A percentile compares a stretch with the other conserved stretches of the same genome.
phyloP scores from a whole-genome alignment of 805 yeast species.

The Candida qinlingensis region DNA sequence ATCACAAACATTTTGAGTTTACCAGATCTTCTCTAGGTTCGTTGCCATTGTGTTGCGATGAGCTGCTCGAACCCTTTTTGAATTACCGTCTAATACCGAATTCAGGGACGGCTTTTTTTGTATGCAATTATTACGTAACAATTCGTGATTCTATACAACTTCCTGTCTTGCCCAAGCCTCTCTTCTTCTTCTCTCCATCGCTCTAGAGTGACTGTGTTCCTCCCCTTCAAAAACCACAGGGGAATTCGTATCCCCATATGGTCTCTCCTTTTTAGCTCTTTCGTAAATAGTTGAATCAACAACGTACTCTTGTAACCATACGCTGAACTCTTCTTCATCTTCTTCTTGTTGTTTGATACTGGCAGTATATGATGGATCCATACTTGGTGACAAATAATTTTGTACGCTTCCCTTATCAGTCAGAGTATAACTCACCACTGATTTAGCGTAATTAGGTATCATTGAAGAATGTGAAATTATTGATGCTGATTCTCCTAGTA shows the following conservation, averaged over 20 bases:
- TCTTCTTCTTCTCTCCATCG: conserved; percentile 23
- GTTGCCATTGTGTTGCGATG: no score
- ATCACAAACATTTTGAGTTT: no score
- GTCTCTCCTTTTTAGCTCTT: conserved; percentile 29
- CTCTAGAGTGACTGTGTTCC: conserved; percentile 23
- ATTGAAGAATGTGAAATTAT: conserved; percentile 20
- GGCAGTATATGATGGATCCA: conserved; percentile 2
- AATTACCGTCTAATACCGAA: no score
- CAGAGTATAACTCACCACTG: conserved; percentile 11
- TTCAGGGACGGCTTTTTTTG: no score
- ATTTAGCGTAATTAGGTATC: conserved; percentile 22
- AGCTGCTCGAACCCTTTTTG: no score
- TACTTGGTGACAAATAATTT: background rate
- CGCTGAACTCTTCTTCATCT: conserved; percentile 8
- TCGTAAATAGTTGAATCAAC: conserved; percentile 32
- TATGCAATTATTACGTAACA: background rate
- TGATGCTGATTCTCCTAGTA: conserved; percentile 17
- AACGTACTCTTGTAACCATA: conserved; percentile 23
- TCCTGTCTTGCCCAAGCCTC: conserved; percentile 20
- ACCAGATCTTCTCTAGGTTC: no score
- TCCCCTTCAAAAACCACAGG: conserved; percentile 33
- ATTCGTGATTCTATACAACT: background rate
- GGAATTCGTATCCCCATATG: conserved; percentile 36
- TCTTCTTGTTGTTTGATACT: conserved; percentile 13
- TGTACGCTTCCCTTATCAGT: background rate